Evolutionary conservation across 2,329 filamentous ascomycete species (phyloP), one percentile per base, ranked within the genome.

Genomic region (Talaromyces sp.): DNA sequence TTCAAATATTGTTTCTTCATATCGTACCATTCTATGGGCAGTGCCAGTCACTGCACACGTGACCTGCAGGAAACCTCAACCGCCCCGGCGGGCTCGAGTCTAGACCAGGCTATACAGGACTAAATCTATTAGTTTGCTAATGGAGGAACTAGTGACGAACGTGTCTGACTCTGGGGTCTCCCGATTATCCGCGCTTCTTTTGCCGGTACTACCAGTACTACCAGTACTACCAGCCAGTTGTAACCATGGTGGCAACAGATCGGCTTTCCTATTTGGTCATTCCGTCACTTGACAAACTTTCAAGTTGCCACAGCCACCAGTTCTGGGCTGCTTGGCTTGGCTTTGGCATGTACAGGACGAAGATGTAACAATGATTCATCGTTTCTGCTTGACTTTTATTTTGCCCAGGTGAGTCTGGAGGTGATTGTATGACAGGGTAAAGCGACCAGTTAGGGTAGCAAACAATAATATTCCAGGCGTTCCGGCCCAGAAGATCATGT

Each of bases 221-320:
- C 23, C 23, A 23, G 23, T 23, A 23, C 23, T 23, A 23, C 23
- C 23, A 23, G 23, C 2, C 23, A 23, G 23, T 23, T 23, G 23
- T 23, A 23, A 23, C 23, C 23, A 23, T 23, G 23, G 23, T 23
- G 23, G 23, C 33, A 7, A 2, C 12, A 36, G 33, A 30, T 42
- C 60, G 60, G 60, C 60, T 61, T 61, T 42, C 60, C 60, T 50
- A 33, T 58, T 61, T 34, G 14, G 60, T 58, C 60, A 4, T 61
- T n/a, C 60, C 60, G 60, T 16, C 34, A 30, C 23, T 12, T 14
- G 23, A 14, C 18, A 7, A 6, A 14, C 18, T 47, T 47, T 47
- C 42, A n/a, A 7, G 14, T 14, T 47, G n/a, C n/a, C 42, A 47
- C 27, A 16, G 50, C 50, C 42, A 23, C 9, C 34, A 16, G 14